phyloP scores from a whole-genome alignment of 345 rosid species.

The Pistacia atlantica region DNA sequence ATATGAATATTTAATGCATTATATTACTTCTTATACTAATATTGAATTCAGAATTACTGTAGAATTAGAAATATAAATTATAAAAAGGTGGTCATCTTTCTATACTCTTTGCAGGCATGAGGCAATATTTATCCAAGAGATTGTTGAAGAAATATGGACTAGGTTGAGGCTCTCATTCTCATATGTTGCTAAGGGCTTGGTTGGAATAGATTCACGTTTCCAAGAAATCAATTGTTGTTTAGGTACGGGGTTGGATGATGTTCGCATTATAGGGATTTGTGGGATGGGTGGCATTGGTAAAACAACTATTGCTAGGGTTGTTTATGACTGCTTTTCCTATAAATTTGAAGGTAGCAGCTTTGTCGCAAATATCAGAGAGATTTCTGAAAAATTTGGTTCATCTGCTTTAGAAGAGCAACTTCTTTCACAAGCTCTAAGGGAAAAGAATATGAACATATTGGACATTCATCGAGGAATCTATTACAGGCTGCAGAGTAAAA shows the following conservation, averaged over 20 bases:
- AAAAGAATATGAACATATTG: neutral
- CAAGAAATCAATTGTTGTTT: neutral
- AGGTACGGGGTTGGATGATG: conserved; percentile 1
- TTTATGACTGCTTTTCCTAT: neutral
- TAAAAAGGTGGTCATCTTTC: neutral
- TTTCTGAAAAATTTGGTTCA: neutral
- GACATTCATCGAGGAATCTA: neutral
- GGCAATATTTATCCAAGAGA: conserved; percentile 14
- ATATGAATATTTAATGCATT: too few relatives aligned
- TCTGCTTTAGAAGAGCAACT: neutral
- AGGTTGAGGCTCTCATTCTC: neutral
- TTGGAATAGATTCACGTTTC: conserved; percentile 21
- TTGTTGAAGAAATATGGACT: conserved; percentile 15
- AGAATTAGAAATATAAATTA: neutral
- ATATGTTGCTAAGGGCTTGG: neutral
- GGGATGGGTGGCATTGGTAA: neutral
- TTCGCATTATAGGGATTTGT: conserved; percentile 16
- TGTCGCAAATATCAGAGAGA: neutral
- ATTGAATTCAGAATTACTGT: neutral
- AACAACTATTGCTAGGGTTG: conserved; percentile 1
- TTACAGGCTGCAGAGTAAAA: neutral
- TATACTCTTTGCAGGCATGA: conserved; percentile 21
- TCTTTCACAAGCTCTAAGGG: too few relatives aligned
- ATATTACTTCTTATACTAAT: too few relatives aligned
- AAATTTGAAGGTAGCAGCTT: neutral